Evolutionary conservation across 106 monocot species (phyloP).

Genomic region (Acanthochlamys bracteata): DNA sequence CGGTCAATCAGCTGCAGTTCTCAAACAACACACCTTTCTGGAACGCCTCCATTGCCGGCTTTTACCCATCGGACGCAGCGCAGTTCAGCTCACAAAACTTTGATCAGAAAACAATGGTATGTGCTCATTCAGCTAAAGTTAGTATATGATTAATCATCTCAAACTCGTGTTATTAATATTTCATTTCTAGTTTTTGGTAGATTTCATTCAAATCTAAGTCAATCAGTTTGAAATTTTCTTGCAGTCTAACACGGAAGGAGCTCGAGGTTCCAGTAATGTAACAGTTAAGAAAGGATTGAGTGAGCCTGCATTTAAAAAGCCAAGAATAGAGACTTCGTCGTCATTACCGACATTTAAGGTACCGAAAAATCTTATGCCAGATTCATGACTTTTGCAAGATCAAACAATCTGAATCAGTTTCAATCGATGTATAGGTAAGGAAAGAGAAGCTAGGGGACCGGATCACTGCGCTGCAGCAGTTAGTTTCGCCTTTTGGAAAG

Average conservation of each 20-base stretch:
- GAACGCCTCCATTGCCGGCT: conserved; percentile 16
- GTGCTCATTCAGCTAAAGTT: conserved; percentile 10
- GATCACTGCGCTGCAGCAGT: conserved; percentile 72
- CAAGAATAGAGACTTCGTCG: conserved; percentile 58
- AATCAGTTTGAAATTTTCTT: neutral
- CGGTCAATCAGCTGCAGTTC: conserved; percentile 15
- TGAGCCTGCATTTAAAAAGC: conserved; percentile 58
- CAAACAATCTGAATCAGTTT: neutral
- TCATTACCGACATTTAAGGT: conserved; percentile 80
- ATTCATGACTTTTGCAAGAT: neutral
- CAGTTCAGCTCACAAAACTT: conserved; percentile 25
- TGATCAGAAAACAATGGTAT: conserved; percentile 23
- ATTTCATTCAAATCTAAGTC: neutral
- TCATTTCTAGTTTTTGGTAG: neutral
- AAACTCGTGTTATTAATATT: neutral
- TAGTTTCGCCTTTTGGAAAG: conserved; percentile 84
- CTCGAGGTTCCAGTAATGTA: conserved; percentile 15
- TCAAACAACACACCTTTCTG: conserved; percentile 28
- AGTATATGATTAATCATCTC: conserved; percentile 9
- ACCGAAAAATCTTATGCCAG: conserved; percentile 1
- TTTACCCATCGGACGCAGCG: conserved; percentile 17
- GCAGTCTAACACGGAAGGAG: conserved; percentile 27
- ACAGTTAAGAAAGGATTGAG: conserved; percentile 25
- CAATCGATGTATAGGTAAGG: conserved; percentile 35
- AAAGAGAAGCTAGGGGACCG: conserved; percentile 79